Evolutionary conservation across 768 basidiomycete species (phyloP).

Genomic region (Phallus indusiatus): DNA sequence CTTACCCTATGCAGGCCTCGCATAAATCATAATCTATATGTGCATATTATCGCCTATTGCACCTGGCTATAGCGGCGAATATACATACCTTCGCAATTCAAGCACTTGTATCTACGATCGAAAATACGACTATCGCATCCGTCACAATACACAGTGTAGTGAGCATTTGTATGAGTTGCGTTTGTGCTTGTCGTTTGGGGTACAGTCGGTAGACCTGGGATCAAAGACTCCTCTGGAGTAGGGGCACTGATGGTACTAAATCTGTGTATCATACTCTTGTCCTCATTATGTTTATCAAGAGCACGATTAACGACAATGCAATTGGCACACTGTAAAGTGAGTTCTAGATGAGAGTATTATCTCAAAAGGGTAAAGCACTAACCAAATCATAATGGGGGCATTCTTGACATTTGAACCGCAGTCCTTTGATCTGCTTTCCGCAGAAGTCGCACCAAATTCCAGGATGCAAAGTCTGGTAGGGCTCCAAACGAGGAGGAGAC

Average conservation of each 20-base stretch:
- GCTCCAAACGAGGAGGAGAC: background rate
- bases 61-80: background rate
- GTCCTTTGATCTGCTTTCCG: slow-evolving; percentile 16
- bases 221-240: background rate
- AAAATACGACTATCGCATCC: slow-evolving; percentile 44
- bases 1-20: slow-evolving; percentile 42
- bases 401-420: slow-evolving; percentile 20
- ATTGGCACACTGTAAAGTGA: slow-evolving; percentile 7
- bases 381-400: slow-evolving; percentile 19
- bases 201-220: background rate
- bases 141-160: slow-evolving; percentile 58
- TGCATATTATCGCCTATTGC: background rate
- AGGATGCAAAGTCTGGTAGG: slow-evolving; percentile 9
- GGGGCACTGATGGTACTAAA: slow-evolving; percentile 5
- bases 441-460: slow-evolving; percentile 22
- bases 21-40: slow-evolving; percentile 64
- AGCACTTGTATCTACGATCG: slow-evolving; percentile 71
- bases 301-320: slow-evolving; percentile 9
- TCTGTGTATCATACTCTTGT: slow-evolving; percentile 3
- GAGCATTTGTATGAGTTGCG: slow-evolving; percentile 28
- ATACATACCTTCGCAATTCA: slow-evolving; percentile 58
- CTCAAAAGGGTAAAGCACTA: background rate
- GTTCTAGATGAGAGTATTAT: background rate
- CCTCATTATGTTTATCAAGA: slow-evolving; percentile 7
- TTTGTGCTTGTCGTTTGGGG: background rate